These are phyloP conservation scores for Arthrobotrys iridis DNA, from an alignment of 2,329 filamentous ascomycete genomes.

Conservation along the genomic window DNA sequence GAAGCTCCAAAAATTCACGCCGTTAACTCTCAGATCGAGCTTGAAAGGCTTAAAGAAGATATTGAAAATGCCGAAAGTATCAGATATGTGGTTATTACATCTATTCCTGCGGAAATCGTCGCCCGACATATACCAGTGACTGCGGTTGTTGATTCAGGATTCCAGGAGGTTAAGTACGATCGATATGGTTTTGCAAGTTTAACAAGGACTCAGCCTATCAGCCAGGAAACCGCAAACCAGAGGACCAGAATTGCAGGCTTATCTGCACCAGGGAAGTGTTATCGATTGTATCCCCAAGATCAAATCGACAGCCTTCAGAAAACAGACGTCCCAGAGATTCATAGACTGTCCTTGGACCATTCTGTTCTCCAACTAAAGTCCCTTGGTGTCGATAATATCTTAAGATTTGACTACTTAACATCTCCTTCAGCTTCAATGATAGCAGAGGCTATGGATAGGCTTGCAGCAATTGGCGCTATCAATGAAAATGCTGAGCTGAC, in stretches of 20 bases:
- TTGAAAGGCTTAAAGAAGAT: neutral
- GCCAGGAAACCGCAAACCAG: slow-evolving; percentile 37
- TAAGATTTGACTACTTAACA: slow-evolving; percentile 88
- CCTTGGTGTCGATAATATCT: slow-evolving; percentile 91
- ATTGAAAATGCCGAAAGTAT: neutral
- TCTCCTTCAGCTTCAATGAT: slow-evolving; percentile 85
- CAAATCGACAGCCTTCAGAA: slow-evolving; percentile 73
- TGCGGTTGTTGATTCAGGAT: slow-evolving; percentile 32
- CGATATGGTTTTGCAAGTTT: slow-evolving; percentile 30
- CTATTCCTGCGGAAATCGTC: slow-evolving; percentile 16
- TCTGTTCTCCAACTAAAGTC: slow-evolving; percentile 92
- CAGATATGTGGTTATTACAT: slow-evolving; percentile 23
- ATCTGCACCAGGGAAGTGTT: slow-evolving; percentile 91
- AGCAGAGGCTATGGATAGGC: slow-evolving; percentile 83
- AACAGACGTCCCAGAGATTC: slow-evolving; percentile 85
- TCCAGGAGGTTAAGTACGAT: slow-evolving; percentile 23
- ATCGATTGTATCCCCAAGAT: slow-evolving; percentile 85
- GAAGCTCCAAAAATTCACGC: neutral
- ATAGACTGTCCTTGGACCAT: slow-evolving; percentile 88
- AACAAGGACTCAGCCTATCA: slow-evolving; percentile 20
- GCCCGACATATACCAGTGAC: slow-evolving; percentile 14
- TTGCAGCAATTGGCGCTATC: slow-evolving; percentile 85
- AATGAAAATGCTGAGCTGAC: slow-evolving; percentile 92
- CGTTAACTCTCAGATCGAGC: neutral
- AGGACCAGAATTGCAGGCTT: slow-evolving; percentile 72